These are phyloP conservation scores for Ustilago bromivora DNA, from an alignment of 1,284 basidiomycete species.

Conservation along the genomic window DNA sequence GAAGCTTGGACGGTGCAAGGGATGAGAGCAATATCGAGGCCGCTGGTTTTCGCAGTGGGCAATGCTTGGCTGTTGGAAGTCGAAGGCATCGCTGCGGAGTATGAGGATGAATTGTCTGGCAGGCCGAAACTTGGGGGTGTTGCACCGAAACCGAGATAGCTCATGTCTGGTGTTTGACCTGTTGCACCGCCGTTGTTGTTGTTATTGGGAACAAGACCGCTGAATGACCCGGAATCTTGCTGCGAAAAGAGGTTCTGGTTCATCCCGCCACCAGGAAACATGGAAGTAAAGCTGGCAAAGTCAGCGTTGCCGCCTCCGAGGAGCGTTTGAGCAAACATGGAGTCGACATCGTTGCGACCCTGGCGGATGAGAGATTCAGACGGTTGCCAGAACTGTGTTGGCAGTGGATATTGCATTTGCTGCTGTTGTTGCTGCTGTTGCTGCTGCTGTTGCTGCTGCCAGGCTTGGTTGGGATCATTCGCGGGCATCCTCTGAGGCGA, in stretches of 20 bases:
- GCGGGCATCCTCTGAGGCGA: conserved; percentile 10
- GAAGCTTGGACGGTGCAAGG: conserved; percentile 2
- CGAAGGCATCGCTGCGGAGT: not conserved
- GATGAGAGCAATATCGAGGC: conserved; percentile 1
- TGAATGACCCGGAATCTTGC: conserved; percentile 13
- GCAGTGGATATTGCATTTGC: conserved; percentile 14
- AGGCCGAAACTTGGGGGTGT: not conserved
- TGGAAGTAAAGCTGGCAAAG: conserved; percentile 19
- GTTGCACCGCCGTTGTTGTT: not conserved
- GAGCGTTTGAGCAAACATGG: conserved; percentile 42
- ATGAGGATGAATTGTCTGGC: not conserved
- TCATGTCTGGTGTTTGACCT: not conserved
- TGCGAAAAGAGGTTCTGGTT: conserved; percentile 20
- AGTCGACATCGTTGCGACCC: conserved; percentile 24
- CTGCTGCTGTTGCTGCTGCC: conserved; percentile 32
- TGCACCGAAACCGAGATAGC: not conserved
- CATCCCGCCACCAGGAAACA: conserved; percentile 25
- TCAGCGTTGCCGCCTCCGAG: conserved; percentile 30
- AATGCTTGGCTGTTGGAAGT: not conserved
- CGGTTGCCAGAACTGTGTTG: conserved; percentile 33
- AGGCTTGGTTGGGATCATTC: conserved; percentile 1
- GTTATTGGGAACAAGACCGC: not conserved
- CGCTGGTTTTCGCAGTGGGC: conserved; percentile 1
- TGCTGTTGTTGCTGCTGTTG: conserved; percentile 18
- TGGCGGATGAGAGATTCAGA: not conserved